Conservation (phyloP, 2,329 filamentous ascomycete genomes). For the Stagonosporopsis rhizophila region DNA sequence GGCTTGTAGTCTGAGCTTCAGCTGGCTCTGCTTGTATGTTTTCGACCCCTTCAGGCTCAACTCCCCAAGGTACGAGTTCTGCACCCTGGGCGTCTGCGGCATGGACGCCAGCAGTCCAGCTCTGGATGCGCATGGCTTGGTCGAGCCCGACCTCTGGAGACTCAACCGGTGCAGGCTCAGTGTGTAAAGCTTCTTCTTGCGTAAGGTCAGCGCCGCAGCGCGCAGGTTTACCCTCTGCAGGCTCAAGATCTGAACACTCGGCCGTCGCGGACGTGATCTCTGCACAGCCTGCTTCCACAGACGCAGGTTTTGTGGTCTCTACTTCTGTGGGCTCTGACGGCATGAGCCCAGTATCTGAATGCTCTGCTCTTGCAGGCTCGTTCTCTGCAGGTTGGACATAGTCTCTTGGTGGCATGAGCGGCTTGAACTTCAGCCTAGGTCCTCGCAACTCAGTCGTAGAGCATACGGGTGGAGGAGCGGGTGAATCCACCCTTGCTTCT, state of each 20-base stretch:
- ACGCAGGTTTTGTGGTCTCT: too few species aligned
- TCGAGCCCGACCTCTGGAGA: not conserved
- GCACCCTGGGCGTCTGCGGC: not conserved
- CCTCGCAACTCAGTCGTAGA: not conserved
- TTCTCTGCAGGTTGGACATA: not conserved
- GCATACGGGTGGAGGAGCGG: too few species aligned
- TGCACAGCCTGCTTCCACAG: not conserved
- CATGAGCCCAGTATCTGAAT: not conserved
- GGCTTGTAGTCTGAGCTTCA: not conserved
- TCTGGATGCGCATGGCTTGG: not conserved
- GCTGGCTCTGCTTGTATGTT: not conserved
- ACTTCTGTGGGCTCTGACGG: not conserved
- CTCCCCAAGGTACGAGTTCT: not conserved
- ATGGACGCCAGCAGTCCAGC: not conserved
- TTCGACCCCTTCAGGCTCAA: not conserved
- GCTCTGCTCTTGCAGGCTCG: not conserved
- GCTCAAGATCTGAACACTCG: not conserved
- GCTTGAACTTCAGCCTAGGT: not conserved
- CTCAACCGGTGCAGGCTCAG: not conserved
- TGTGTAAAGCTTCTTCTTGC: not conserved
- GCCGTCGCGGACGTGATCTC: not conserved
- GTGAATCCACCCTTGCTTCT: too few species aligned
- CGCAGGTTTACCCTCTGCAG: too few species aligned
- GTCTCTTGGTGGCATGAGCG: not conserved
- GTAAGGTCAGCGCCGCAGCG: too few species aligned